Evolutionary conservation across 371 early-diverging fungal species (phyloP), one percentile per base, ranked within the genome.

Genomic region (Capillidium rhysosporum): DNA sequence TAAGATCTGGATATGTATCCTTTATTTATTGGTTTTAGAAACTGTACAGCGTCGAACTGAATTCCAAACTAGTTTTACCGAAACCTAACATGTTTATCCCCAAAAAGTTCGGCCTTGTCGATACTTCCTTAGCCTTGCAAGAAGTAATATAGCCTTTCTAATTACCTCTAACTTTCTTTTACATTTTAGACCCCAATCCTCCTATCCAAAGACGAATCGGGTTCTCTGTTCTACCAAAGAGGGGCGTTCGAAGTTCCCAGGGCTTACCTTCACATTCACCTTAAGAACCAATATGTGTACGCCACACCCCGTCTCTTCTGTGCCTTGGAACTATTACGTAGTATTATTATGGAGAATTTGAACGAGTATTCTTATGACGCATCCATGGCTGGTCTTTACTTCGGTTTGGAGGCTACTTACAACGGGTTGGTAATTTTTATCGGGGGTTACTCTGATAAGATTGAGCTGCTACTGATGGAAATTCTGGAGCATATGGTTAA

Each of bases 331-430:
- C 67, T 95, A 28, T 87, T 77, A 60, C 74, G 77, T 8, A 80
- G 82, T 55, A 60, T 90, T 8, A 62, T 92, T 25, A 77, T 77
- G 55, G 92, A 93, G 64, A 71, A 73, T 1, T 63, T 95, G 52
- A 83, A 73, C 56, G 88, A 90, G 61, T 79, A 76, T 55, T 72
- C 82, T 0, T 93, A 95, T 63, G 84, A 84, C 57, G 96, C 93
- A 2, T 79, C 80, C 60, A 72, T 84, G 12, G 89, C 92, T 0
- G 93, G 92, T 2, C 65, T 91, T 38, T 65, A 68, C 40, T 89
- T 82, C 49, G 70, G 67, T 24, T 67, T 92, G 54, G 78, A 80
- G 34, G 77, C 72, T 49, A 70, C 69, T 38, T 58, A 70, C 28
- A 76, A 85, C 52, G 83, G 87, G 51, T 71, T 84, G 61, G 56